A percentile compares a stretch with the other conserved stretches of the same genome.
Conservation (phyloP, 139 green algal species). For the Coccomyxa sp. region DNA sequence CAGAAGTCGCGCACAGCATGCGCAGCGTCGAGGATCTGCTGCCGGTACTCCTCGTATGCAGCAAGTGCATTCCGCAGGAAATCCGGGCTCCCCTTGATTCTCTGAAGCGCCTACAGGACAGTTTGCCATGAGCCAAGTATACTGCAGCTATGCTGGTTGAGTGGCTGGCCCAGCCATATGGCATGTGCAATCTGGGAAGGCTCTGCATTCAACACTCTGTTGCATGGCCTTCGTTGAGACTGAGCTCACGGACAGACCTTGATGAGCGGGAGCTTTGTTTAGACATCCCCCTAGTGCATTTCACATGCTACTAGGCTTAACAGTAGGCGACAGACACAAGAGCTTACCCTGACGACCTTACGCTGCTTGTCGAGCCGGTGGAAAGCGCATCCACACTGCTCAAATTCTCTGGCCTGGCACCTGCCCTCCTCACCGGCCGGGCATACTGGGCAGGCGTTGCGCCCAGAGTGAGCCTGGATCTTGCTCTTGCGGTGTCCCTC, state of each 20-base stretch:
- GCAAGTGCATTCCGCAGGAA: slow-evolving; percentile 28
- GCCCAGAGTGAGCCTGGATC: slow-evolving; percentile 21
- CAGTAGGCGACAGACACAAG: too few species aligned
- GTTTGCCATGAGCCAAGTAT: neutral
- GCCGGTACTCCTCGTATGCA: slow-evolving; percentile 18
- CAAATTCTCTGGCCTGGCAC: neutral
- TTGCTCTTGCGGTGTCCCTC: slow-evolving; percentile 13
- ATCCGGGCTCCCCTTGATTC: slow-evolving; percentile 11
- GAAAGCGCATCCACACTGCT: slow-evolving; percentile 29
- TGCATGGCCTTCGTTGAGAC: neutral
- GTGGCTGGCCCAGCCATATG: neutral
- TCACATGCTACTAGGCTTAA: neutral
- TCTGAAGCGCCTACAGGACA: slow-evolving; percentile 11
- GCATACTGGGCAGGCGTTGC: slow-evolving; percentile 27
- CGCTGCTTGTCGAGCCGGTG: slow-evolving; percentile 24
- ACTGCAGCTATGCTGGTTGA: too few species aligned
- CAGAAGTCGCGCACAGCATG: slow-evolving; percentile 18
- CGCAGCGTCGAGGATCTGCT: slow-evolving; percentile 18
- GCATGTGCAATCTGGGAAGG: neutral
- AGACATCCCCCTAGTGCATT: neutral
- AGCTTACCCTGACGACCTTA: slow-evolving; percentile 19
- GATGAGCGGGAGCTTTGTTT: neutral
- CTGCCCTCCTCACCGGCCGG: neutral
- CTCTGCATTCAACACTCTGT: neutral
- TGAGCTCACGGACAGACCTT: neutral